These are phyloP conservation scores for Sarcodon sp. DNA, from an alignment of 768 basidiomycete genomes.

Conservation along the genomic window DNA sequence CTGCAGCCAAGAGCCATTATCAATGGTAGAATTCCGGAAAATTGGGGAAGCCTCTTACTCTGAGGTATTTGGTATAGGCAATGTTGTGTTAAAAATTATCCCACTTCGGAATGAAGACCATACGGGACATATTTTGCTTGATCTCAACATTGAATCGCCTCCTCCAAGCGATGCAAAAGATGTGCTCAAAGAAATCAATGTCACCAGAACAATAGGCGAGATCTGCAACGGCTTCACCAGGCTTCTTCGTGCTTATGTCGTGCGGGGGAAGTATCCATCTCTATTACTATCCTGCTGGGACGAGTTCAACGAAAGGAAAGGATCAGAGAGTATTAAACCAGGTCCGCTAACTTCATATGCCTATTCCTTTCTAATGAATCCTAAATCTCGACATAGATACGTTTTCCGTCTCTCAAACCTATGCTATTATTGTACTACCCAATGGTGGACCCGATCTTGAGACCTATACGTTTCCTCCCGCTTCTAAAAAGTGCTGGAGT, in stretches of 20 bases:
- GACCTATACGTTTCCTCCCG: conserved; percentile 52
- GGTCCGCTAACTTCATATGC: conserved; percentile 20
- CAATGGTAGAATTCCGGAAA: conserved; percentile 45
- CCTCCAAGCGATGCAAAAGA: conserved; percentile 63
- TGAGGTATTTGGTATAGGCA: conserved; percentile 86
- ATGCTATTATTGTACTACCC: conserved; percentile 81
- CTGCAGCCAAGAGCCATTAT: conserved; percentile 11
- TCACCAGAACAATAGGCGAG: conserved; percentile 65
- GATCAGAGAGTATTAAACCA: conserved; percentile 77
- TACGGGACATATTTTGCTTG: conserved; percentile 1
- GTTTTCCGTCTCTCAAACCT: conserved; percentile 66
- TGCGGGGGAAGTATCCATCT: conserved; percentile 76
- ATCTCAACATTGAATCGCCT: conserved; percentile 34
- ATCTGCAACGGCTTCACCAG: conserved; percentile 69
- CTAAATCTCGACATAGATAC: conserved; percentile 33
- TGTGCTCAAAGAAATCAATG: conserved; percentile 70
- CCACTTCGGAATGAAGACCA: conserved; percentile 49
- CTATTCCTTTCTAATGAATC: conserved; percentile 2
- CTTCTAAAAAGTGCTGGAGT: conserved; percentile 57
- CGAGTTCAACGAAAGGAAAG: conserved; percentile 58
- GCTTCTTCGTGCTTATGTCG: conserved; percentile 75
- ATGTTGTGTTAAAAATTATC: conserved; percentile 85
- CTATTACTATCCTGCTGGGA: conserved; percentile 80
- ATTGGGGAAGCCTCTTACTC: conserved; percentile 96
- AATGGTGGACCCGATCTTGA: conserved; percentile 91